Evolutionary conservation across 2,329 filamentous ascomycete genomes (phyloP).

Genomic region (Arthrobotrys megalospora): DNA sequence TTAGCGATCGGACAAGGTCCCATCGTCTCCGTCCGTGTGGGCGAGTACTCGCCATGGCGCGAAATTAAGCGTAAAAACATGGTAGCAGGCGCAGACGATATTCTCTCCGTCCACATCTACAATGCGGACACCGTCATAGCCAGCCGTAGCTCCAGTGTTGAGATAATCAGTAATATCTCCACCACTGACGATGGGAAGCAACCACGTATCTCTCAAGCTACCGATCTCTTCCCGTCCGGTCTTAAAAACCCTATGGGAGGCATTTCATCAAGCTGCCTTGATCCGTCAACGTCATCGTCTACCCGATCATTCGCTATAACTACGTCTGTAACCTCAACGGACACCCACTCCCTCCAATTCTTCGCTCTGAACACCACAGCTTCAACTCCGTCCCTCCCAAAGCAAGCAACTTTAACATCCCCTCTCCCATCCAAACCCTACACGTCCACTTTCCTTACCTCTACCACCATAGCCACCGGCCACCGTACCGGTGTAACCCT

Average conservation of each 20-base stretch:
- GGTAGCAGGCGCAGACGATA: conserved; percentile 32
- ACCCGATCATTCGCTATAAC: conserved; percentile 34
- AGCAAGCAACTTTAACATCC: neutral
- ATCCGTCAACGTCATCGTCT: neutral
- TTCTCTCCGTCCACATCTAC: conserved; percentile 29
- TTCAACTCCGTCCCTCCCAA: neutral
- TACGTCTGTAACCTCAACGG: neutral
- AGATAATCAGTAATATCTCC: conserved; percentile 27
- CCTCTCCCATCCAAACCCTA: conserved; percentile 42
- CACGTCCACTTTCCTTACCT: conserved; percentile 42
- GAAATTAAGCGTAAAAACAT: conserved; percentile 26
- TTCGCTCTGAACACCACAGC: conserved; percentile 16
- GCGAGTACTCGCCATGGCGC: conserved; percentile 36
- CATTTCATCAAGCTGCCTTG: conserved; percentile 39
- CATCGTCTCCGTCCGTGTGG: conserved; percentile 26
- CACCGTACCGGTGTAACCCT: conserved; percentile 43
- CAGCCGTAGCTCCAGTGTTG: conserved; percentile 26
- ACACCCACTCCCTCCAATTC: conserved; percentile 33
- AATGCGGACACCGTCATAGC: conserved; percentile 42
- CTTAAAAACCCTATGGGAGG: conserved; percentile 37
- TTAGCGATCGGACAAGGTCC: conserved; percentile 38
- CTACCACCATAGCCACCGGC: conserved; percentile 27
- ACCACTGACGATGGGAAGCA: neutral
- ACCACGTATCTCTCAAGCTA: neutral
- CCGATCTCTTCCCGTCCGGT: conserved; percentile 29